These are phyloP conservation scores for Paramecium sonneborni DNA, from an alignment of 73 alveolate species.

Conservation along the genomic window DNA sequence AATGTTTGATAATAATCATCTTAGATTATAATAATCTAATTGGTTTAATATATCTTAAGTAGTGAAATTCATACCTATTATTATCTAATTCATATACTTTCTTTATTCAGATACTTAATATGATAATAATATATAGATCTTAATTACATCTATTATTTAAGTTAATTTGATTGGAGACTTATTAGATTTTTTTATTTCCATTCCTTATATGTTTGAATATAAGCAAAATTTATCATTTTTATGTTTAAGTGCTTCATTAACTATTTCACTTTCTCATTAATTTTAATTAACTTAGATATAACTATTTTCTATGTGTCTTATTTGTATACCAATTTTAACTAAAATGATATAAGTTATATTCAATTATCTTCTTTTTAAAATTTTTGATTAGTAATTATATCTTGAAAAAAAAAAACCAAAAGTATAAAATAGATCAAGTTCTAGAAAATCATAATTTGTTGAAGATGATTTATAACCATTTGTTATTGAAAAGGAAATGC, in stretches of 20 bases:
- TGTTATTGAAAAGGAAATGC: slow-evolving; percentile 27
- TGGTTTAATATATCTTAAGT: background rate
- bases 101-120: background rate
- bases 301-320: background rate
- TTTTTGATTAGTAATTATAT: background rate
- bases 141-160: background rate
- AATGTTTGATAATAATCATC: background rate
- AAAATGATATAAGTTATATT: background rate
- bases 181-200: background rate
- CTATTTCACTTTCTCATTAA: background rate
- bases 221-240: background rate
- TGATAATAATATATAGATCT: background rate
- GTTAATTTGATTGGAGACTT: slow-evolving; percentile 7
- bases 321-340: background rate
- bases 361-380: background rate
- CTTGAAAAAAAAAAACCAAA: background rate
- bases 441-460: background rate
- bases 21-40: background rate
- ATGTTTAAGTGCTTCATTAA: background rate
- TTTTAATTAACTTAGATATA: background rate
- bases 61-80: background rate
- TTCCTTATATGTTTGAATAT: slow-evolving; percentile 2
- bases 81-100: background rate
- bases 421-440: background rate
- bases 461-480: background rate